Conservation (phyloP, 768 basidiomycete genomes). For the Amanita pallidorosea region DNA sequence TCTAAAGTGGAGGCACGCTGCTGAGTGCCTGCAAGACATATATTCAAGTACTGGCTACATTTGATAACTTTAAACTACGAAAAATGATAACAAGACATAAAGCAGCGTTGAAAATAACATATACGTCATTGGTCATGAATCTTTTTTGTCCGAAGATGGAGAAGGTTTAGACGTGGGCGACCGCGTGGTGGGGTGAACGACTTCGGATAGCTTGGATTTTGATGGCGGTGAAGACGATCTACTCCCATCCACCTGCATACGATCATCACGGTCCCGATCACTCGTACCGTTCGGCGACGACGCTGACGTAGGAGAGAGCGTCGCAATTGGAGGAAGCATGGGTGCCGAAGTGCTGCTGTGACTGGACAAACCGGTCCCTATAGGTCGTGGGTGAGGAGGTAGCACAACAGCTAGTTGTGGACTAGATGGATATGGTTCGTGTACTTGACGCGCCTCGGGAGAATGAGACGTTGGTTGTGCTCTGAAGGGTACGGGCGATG, state of each 20-base stretch:
- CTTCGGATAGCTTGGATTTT: conserved; percentile 42
- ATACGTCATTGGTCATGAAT: conserved; percentile 5
- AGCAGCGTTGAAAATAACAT: conserved; percentile 7
- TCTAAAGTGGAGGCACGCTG: too few relatives aligned
- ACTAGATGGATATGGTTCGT: conserved; percentile 37
- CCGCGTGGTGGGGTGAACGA: conserved; percentile 36
- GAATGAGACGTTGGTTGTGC: conserved; percentile 61
- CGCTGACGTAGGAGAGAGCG: conserved; percentile 50
- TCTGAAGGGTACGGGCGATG: conserved; percentile 66
- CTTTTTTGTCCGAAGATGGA: conserved; percentile 39
- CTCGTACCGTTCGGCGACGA: conserved; percentile 34
- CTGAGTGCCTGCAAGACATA: not conserved
- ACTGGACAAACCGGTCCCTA: conserved; percentile 41
- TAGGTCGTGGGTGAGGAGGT: conserved; percentile 67
- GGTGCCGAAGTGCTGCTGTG: conserved; percentile 24
- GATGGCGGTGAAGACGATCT: conserved; percentile 41
- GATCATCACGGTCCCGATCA: conserved; percentile 35
- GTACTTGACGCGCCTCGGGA: conserved; percentile 47
- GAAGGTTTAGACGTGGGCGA: conserved; percentile 47
- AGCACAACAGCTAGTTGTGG: conserved; percentile 51
- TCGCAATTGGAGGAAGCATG: conserved; percentile 62
- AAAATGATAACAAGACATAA: conserved; percentile 6
- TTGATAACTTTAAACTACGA: not conserved
- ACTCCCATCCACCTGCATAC: conserved; percentile 44
- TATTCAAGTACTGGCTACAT: not conserved